Conservation (phyloP, 2,329 filamentous ascomycete species). For the Hypoxylon sp. region DNA sequence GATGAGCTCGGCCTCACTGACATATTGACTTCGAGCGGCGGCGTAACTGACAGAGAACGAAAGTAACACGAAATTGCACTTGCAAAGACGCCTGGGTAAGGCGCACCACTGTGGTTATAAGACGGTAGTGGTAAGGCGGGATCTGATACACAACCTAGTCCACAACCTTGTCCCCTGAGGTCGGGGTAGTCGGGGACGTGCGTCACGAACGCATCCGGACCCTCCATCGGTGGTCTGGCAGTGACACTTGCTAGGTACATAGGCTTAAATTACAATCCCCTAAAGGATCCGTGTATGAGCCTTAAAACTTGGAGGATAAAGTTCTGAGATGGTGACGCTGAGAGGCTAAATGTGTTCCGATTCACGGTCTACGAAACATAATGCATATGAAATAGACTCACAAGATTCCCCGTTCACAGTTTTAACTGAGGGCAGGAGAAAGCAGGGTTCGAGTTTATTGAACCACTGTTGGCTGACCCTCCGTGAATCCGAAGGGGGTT, state of each 20-base stretch:
- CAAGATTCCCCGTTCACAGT: slow-evolving; percentile 26
- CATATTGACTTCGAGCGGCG: slow-evolving; percentile 50
- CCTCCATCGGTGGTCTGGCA: slow-evolving; percentile 47
- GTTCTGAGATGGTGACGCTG: slow-evolving; percentile 33
- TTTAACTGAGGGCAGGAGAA: slow-evolving; percentile 19
- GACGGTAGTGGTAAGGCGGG: slow-evolving; percentile 45
- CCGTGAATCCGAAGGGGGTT: background rate
- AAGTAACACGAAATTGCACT: slow-evolving; percentile 47
- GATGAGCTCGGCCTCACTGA: slow-evolving; percentile 61
- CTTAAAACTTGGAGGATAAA: slow-evolving; percentile 18
- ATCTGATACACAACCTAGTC: slow-evolving; percentile 53
- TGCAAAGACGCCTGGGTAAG: slow-evolving; percentile 39
- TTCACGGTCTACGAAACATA: slow-evolving; percentile 24
- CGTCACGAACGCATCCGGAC: slow-evolving; percentile 50
- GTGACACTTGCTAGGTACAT: slow-evolving; percentile 42
- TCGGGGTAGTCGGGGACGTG: slow-evolving; percentile 51
- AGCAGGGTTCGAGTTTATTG: slow-evolving; percentile 23
- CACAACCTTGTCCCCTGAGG: slow-evolving; percentile 44
- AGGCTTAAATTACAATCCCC: slow-evolving; percentile 36
- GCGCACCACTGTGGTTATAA: slow-evolving; percentile 50
- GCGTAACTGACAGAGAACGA: slow-evolving; percentile 48
- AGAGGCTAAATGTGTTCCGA: slow-evolving; percentile 27
- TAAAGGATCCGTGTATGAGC: slow-evolving; percentile 33
- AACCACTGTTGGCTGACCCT: slow-evolving; percentile 9
- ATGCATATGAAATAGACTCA: slow-evolving; percentile 40